A percentile compares a stretch with the other conserved stretches of the same genome.
Evolutionary conservation across 225 moss, liverwort and hornwort species (phyloP).

Genomic region (Rhytidiadelphus loreus): DNA sequence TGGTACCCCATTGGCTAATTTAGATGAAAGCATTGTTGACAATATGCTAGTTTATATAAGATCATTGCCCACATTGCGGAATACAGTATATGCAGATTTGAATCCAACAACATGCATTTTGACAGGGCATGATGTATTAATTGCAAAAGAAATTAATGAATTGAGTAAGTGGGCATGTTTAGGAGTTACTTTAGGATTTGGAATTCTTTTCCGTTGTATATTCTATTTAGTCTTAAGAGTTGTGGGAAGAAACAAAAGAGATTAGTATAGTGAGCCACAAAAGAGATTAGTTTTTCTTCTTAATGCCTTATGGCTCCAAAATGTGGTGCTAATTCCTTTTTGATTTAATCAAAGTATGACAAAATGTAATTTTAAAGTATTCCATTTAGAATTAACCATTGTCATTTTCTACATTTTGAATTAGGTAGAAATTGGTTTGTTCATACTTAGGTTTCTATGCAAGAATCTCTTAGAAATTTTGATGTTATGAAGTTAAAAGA

Average conservation of each 20-base stretch:
- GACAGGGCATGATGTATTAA: slow-evolving; percentile 39
- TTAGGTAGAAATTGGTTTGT: too few relatives aligned
- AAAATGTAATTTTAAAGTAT: not conserved
- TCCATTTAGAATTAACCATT: not conserved
- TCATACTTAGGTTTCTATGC: not conserved
- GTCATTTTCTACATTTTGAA: not conserved
- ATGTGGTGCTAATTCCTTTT: not conserved
- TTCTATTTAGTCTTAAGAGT: slow-evolving; percentile 58
- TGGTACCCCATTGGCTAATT: slow-evolving; percentile 47
- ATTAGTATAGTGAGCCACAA: slow-evolving; percentile 10
- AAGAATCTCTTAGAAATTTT: not conserved
- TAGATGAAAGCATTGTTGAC: slow-evolving; percentile 34
- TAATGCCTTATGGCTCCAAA: not conserved
- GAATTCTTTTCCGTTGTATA: slow-evolving; percentile 43
- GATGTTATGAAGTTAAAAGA: not conserved
- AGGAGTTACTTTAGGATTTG: slow-evolving; percentile 56
- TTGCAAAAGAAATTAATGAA: slow-evolving; percentile 32
- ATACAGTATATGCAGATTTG: slow-evolving; percentile 23
- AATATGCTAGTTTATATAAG: slow-evolving; percentile 32
- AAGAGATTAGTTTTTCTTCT: not conserved
- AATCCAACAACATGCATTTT: slow-evolving; percentile 65
- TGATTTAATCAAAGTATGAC: not conserved
- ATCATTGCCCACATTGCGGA: slow-evolving; percentile 13
- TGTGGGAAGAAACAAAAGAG: slow-evolving; percentile 32
- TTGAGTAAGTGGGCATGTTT: slow-evolving; percentile 69